These are phyloP conservation scores for Amanita pallidorosea DNA, from an alignment of 768 basidiomycete genomes.

Conservation along the genomic window DNA sequence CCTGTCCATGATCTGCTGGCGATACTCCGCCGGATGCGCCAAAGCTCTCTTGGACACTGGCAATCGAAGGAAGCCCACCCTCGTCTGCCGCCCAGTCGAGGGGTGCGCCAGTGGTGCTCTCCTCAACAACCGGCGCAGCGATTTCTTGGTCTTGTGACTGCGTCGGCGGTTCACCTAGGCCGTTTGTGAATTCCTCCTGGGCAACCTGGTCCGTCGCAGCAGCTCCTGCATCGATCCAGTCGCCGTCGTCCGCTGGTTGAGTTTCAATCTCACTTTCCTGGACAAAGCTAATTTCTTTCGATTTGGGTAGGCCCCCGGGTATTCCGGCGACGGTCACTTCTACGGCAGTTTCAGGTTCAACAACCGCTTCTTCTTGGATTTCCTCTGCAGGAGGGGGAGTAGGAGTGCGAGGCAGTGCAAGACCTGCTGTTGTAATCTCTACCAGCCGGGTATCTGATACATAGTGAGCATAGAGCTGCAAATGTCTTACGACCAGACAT, in stretches of 20 bases:
- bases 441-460: slow-evolving; percentile 47
- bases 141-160: slow-evolving; percentile 4
- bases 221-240: slow-evolving; percentile 39
- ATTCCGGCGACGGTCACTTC: slow-evolving; percentile 30
- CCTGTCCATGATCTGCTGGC: slow-evolving; percentile 31
- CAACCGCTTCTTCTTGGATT: slow-evolving; percentile 14
- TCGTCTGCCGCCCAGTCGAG: slow-evolving; percentile 85
- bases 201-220: slow-evolving; percentile 11
- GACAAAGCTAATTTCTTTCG: slow-evolving; percentile 69
- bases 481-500: slow-evolving; percentile 15
- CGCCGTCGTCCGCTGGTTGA: slow-evolving; percentile 39
- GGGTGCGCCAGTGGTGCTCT: slow-evolving; percentile 17
- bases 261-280: slow-evolving; percentile 65
- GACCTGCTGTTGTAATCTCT: slow-evolving; percentile 43
- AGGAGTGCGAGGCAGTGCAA: slow-evolving; percentile 36
- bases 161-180: not conserved
- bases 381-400: slow-evolving; percentile 26
- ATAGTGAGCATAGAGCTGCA: slow-evolving; percentile 7
- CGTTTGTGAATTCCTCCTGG: slow-evolving; percentile 9
- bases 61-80: slow-evolving; percentile 67
- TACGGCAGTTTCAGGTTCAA: slow-evolving; percentile 11
- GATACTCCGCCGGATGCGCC: slow-evolving; percentile 66
- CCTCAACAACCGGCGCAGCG: not conserved
- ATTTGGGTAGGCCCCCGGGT: slow-evolving; percentile 24
- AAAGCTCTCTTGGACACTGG: slow-evolving; percentile 65